These are phyloP conservation scores for Oenanthe javanica DNA, from an alignment of 140 eudicot species.

Conservation along the genomic window DNA sequence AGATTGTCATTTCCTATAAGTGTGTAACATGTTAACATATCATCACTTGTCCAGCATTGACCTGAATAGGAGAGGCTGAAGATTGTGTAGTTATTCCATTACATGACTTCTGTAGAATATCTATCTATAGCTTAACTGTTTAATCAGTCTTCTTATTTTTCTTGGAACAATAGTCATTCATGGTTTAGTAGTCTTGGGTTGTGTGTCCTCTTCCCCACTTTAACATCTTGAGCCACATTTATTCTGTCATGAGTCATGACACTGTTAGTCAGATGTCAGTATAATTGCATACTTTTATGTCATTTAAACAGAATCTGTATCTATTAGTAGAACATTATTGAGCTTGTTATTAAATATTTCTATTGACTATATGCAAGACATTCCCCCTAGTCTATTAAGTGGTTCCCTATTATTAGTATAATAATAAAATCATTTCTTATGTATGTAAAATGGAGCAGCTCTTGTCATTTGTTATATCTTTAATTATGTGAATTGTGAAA, in stretches of 20 bases:
- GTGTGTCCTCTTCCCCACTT: neutral
- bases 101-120: neutral
- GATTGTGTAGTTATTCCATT: neutral
- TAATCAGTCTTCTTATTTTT: neutral
- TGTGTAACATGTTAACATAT: too few species aligned
- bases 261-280: neutral
- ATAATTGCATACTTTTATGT: neutral
- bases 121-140: neutral
- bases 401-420: too few species aligned
- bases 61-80: too few species aligned
- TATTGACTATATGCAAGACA: constrained; percentile 49
- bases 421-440: too few species aligned
- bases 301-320: neutral
- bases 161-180: too few species aligned
- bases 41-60: too few species aligned
- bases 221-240: neutral
- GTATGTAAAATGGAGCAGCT: too few species aligned
- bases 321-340: neutral
- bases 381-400: constrained; percentile 15
- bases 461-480: too few species aligned
- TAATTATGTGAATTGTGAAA: too few species aligned
- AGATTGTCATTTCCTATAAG: too few species aligned
- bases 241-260: neutral
- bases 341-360: neutral
- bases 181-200: neutral